Percentiles rank a stretch among this genome's conserved stretches.
These are phyloP conservation scores for Thecaphora frezii DNA, from an alignment of 1,284 basidiomycete species.

Conservation along the genomic window DNA sequence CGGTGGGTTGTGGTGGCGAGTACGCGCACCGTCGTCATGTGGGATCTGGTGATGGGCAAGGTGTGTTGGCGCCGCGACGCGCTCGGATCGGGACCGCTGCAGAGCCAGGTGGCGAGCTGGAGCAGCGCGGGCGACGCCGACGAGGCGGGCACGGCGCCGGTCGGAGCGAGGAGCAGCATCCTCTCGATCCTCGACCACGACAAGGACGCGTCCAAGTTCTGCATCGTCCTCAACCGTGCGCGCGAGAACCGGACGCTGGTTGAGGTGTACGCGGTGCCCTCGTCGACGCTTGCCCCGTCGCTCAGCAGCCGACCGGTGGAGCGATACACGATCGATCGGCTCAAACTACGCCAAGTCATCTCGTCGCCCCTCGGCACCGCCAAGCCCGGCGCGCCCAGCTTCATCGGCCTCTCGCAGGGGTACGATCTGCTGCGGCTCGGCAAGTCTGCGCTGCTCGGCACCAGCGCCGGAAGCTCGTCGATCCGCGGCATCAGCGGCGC, in stretches of 20 bases:
- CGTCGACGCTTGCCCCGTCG: too few species aligned
- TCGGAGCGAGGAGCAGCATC: too few species aligned
- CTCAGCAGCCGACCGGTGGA: too few species aligned
- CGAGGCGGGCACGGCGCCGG: not conserved
- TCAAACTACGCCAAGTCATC: too few species aligned
- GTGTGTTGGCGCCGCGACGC: constrained; percentile 23
- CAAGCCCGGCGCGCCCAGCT: not conserved
- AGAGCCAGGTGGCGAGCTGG: constrained; percentile 10
- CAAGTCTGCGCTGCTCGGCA: constrained; percentile 24
- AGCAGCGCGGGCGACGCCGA: constrained; percentile 1
- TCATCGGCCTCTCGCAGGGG: constrained; percentile 21
- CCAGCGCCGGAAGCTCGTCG: constrained; percentile 6
- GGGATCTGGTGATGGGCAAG: constrained; percentile 48
- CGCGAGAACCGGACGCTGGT: too few species aligned
- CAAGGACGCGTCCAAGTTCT: constrained; percentile 8
- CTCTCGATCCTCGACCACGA: constrained; percentile 7
- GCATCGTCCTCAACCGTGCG: constrained; percentile 5
- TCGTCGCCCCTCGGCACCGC: too few species aligned
- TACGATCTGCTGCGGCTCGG: constrained; percentile 41
- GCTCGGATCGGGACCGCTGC: constrained; percentile 8
- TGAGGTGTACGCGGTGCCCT: too few species aligned
- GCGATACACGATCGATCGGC: too few species aligned
- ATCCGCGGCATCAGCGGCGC: constrained; percentile 70
- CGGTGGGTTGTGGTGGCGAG: constrained; percentile 39
- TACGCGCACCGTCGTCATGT: constrained; percentile 25